Evolutionary conservation across 2,329 filamentous ascomycete genomes (phyloP), one percentile per base, ranked within the genome.

Genomic region (Cordyceps javanica): DNA sequence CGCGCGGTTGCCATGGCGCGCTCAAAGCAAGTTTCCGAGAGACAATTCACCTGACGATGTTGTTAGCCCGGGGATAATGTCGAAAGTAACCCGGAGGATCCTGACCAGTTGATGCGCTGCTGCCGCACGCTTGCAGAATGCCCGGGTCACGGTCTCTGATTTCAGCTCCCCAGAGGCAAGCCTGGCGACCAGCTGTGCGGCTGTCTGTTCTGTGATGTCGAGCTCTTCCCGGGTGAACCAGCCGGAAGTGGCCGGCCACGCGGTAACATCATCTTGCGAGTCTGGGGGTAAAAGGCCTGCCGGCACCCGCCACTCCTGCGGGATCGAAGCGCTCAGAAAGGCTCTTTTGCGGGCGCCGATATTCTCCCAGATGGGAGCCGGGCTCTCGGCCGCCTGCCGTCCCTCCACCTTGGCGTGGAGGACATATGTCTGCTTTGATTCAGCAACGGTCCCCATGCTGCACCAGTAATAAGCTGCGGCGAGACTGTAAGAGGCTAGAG

Each of bases 301-400:
- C 0, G 83, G 81, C 6, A 87, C 76, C 54, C 75, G 73, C 78
- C 82, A 87, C 65, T 85, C 78, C 1, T 72, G 57, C 1, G 85
- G 83, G 55, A 88, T 83, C 1, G 79, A 79, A 44, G 70, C 67
- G 6, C 61, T 62, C 6, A 80, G 70, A 6, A 71, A 68, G 44
- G 71, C 68, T 26, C 76, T 72, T 64, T 80, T 80, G 55, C 69
- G 68, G n/a, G 71, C 71, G 3, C 69, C 72, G 25, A 75, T 67
- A 5, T 69, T 62, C 63, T 79, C 70, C 77, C 77, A 80, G 13
- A 21, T 23, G n/a, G 48, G 32, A 6, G 46, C 23, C 21, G 39
- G 54, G 14, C 45, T 56, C 14, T 56, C 34, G 14, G 41, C 32
- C 16, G 42, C 34, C 3, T 16, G 30, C 16, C 23, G 30, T 2